Conservation (phyloP, 2,329 filamentous ascomycete species). For the Botrytis sinoallii region DNA sequence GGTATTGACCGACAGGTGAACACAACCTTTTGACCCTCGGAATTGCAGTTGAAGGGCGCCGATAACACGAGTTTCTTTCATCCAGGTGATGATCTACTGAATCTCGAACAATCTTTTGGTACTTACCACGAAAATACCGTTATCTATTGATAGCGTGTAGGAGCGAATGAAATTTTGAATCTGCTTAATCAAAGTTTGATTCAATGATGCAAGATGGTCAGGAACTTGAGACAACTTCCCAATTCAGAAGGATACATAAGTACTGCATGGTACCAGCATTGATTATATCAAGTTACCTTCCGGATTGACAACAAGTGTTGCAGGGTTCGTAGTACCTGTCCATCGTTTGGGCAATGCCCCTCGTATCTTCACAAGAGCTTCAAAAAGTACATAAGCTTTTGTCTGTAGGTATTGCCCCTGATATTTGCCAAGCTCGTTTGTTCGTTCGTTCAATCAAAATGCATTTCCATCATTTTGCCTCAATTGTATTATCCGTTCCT, state of each 20-base stretch:
- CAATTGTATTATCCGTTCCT: not conserved
- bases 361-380: slow-evolving; percentile 8
- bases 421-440: not conserved
- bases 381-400: not conserved
- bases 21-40: not conserved
- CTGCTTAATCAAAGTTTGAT: not conserved
- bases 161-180: not conserved
- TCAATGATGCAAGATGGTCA: slow-evolving; percentile 10
- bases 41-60: not conserved
- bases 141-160: not conserved
- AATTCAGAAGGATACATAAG: slow-evolving; percentile 9
- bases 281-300: slow-evolving; percentile 7
- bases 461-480: slow-evolving; percentile 11
- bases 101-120: not conserved
- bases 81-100: not conserved
- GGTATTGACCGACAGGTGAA: not conserved
- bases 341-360: not conserved
- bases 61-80: not conserved
- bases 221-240: slow-evolving; percentile 2
- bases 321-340: slow-evolving; percentile 7
- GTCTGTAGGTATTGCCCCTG: not conserved
- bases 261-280: not conserved
- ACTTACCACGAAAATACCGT: not conserved
- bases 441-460: slow-evolving; percentile 17
- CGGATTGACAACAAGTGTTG: slow-evolving; percentile 17